Evolutionary conservation across 2,329 filamentous ascomycete species (phyloP).

Genomic region (Hypoxylon sp.): DNA sequence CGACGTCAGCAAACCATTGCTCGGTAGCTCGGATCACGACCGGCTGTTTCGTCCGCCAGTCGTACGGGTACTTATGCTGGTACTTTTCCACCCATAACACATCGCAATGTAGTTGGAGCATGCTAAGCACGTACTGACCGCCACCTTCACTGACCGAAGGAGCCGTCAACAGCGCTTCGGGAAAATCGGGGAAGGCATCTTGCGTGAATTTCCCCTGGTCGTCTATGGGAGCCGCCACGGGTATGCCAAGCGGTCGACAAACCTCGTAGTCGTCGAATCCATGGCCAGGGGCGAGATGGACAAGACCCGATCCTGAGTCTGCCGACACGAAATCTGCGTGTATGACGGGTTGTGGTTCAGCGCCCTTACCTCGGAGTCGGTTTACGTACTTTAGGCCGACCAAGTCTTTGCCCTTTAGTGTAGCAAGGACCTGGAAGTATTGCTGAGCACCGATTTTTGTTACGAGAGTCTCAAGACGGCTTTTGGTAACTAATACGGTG

Average conservation of each 20-base stretch:
- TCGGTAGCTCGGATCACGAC: slow-evolving; percentile 92
- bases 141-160: slow-evolving; percentile 79
- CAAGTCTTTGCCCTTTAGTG: slow-evolving; percentile 74
- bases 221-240: slow-evolving; percentile 84
- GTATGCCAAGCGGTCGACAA: slow-evolving; percentile 76
- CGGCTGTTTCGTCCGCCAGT: slow-evolving; percentile 95
- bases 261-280: slow-evolving; percentile 96
- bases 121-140: slow-evolving; percentile 73
- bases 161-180: slow-evolving; percentile 72
- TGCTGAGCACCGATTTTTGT: slow-evolving; percentile 61
- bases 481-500: slow-evolving; percentile 77
- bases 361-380: slow-evolving; percentile 70
- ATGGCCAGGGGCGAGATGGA: slow-evolving; percentile 93
- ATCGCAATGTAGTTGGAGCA: slow-evolving; percentile 67
- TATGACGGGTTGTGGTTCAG: slow-evolving; percentile 75
- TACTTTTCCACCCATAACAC: slow-evolving; percentile 79
- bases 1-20: slow-evolving; percentile 98
- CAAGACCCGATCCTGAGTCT: slow-evolving; percentile 92
- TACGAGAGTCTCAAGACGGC: slow-evolving; percentile 71
- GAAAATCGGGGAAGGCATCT: slow-evolving; percentile 79
- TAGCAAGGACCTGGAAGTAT: slow-evolving; percentile 59
- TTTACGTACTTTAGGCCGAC: slow-evolving; percentile 76
- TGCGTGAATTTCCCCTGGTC: slow-evolving; percentile 83
- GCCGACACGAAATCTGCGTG: slow-evolving; percentile 90
- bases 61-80: slow-evolving; percentile 95